Evolutionary conservation across 345 rosid genomes (phyloP).

Genomic region (Arabidopsis thaliana): DNA sequence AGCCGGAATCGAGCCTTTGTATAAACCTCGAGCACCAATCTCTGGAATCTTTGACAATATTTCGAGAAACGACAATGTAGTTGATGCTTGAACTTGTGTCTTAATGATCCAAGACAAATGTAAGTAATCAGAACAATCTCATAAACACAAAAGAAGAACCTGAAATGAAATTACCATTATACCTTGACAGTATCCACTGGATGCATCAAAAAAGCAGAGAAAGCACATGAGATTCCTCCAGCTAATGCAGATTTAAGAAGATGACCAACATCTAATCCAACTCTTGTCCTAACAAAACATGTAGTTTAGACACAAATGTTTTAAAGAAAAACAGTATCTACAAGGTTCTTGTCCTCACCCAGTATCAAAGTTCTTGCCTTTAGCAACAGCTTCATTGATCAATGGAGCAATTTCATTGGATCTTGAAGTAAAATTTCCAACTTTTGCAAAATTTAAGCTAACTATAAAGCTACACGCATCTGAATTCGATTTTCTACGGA

Average conservation of each 20-base stretch:
- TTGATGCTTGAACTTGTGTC: slow-evolving; percentile 97
- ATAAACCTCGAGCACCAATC: slow-evolving; percentile 78
- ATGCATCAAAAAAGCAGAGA: slow-evolving; percentile 82
- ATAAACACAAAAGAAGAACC: slow-evolving; percentile 10
- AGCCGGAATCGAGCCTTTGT: slow-evolving; percentile 94
- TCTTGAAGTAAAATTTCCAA: slow-evolving; percentile 56
- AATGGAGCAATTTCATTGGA: slow-evolving; percentile 6
- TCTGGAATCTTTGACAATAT: slow-evolving; percentile 82
- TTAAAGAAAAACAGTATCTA: background rate
- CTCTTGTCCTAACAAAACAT: slow-evolving; percentile 55
- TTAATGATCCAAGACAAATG: slow-evolving; percentile 32
- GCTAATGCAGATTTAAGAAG: slow-evolving; percentile 94
- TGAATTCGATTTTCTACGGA: slow-evolving; percentile 52
- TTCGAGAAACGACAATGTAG: slow-evolving; percentile 70
- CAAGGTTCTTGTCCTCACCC: slow-evolving; percentile 13
- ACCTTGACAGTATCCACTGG: slow-evolving; percentile 93
- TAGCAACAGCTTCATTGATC: slow-evolving; percentile 30
- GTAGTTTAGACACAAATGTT: background rate
- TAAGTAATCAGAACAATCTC: background rate
- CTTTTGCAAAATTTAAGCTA: slow-evolving; percentile 76
- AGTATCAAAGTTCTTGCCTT: background rate
- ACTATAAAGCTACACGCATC: slow-evolving; percentile 64
- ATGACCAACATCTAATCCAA: slow-evolving; percentile 70
- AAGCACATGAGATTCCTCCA: slow-evolving; percentile 91
- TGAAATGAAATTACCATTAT: background rate